phyloP scores from a whole-genome alignment of 2,329 filamentous ascomycete species.

The Epicoccum nigrum region DNA sequence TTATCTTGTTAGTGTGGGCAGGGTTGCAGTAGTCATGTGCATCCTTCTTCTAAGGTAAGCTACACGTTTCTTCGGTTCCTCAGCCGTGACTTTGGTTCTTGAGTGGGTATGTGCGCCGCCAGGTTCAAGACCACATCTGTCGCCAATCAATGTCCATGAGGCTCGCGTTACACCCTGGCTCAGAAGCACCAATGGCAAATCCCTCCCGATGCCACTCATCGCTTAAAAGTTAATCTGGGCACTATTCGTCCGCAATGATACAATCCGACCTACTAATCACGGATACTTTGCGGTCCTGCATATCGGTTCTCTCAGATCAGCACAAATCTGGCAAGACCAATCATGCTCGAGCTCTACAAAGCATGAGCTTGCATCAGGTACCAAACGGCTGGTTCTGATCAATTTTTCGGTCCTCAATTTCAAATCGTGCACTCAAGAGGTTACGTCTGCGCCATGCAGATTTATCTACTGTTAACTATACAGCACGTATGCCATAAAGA shows the following conservation, averaged over 20 bases:
- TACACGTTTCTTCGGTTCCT: conserved; percentile 29
- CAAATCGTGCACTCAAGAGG: not conserved
- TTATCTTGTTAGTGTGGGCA: conserved; percentile 27
- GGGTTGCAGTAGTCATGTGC: conserved; percentile 35
- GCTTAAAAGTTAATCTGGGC: conserved; percentile 18
- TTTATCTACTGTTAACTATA: no score
- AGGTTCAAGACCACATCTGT: conserved; percentile 35
- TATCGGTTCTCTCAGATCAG: conserved; percentile 27
- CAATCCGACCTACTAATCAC: conserved; percentile 12
- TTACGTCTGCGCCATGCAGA: no score
- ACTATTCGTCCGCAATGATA: conserved; percentile 4
- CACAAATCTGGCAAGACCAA: conserved; percentile 24
- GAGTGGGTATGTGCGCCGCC: conserved; percentile 26
- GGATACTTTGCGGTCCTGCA: conserved; percentile 33
- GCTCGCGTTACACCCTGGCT: conserved; percentile 22
- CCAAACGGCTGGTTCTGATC: not conserved
- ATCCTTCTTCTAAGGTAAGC: conserved; percentile 26
- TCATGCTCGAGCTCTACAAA: conserved; percentile 11
- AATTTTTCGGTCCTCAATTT: not conserved
- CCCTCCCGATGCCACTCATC: conserved; percentile 24
- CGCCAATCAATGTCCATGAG: conserved; percentile 31
- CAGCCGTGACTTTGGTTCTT: conserved; percentile 28
- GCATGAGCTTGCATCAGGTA: conserved; percentile 1
- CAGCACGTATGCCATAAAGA: not conserved
- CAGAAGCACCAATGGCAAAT: conserved; percentile 21